Evolutionary conservation across 192 early-diverging fungal genomes (phyloP).

Genomic region (Podila verticillata): DNA sequence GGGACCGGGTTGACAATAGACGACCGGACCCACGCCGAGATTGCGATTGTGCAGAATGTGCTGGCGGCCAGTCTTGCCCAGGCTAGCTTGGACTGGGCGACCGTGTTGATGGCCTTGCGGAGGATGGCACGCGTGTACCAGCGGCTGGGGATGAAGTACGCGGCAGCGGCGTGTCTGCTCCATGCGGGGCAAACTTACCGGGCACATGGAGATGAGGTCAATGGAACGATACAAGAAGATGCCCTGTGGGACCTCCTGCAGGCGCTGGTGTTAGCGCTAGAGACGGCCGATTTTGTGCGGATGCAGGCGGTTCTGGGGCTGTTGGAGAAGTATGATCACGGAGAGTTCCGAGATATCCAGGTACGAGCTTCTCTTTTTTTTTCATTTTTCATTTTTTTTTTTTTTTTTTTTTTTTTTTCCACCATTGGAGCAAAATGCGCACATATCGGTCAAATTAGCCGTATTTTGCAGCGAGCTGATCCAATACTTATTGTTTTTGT

Average conservation of each 20-base stretch:
- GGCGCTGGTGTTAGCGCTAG: constrained; percentile 34
- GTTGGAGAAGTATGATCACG: background rate
- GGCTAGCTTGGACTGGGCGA: background rate
- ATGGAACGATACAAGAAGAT: background rate
- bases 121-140: constrained; percentile 26
- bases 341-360: constrained; percentile 16
- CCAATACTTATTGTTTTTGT: background rate
- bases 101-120: background rate
- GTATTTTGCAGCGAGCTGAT: too few relatives aligned
- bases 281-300: constrained; percentile 39
- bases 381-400: background rate
- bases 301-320: constrained; percentile 13
- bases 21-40: constrained; percentile 7
- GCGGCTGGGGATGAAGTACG: constrained; percentile 13
- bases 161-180: constrained; percentile 33
- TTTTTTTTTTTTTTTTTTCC: background rate
- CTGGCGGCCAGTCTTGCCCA: constrained; percentile 4
- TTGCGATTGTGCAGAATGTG: constrained; percentile 3
- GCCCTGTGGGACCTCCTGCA: constrained; percentile 32
- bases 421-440: too few relatives aligned
- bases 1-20: background rate
- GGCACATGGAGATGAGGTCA: background rate
- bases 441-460: background rate
- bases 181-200: constrained; percentile 5
- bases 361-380: background rate